Percentiles rank a stretch among this genome's conserved stretches.
These are phyloP conservation scores for Mortierella sp. DNA, from an alignment of 371 early-diverging fungal species.

Conservation along the genomic window DNA sequence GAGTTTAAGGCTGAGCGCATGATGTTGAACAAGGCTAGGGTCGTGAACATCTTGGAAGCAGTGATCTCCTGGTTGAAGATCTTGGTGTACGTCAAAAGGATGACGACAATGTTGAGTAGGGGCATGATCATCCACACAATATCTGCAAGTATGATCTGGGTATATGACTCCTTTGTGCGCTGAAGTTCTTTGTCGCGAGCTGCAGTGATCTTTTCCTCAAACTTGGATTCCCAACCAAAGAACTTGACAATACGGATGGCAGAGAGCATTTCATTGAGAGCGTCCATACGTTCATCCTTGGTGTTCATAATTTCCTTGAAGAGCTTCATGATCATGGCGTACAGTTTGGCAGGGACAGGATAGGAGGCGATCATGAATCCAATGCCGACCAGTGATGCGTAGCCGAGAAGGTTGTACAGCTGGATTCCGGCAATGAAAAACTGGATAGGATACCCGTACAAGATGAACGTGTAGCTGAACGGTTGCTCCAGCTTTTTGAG, in stretches of 20 bases:
- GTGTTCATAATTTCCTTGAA: constrained; percentile 66
- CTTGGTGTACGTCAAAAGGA: constrained; percentile 64
- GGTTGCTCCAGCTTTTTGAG: constrained; percentile 63
- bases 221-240: constrained; percentile 84
- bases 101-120: constrained; percentile 63
- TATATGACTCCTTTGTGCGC: constrained; percentile 55
- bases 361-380: constrained; percentile 66
- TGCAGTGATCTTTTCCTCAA: constrained; percentile 61
- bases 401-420: constrained; percentile 72
- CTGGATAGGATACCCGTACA: constrained; percentile 70
- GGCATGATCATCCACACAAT: constrained; percentile 61
- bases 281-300: constrained; percentile 72
- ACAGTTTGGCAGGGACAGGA: constrained; percentile 66
- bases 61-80: constrained; percentile 62
- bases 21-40: constrained; percentile 71
- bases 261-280: constrained; percentile 68
- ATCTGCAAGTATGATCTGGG: constrained; percentile 35
- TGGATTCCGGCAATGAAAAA: constrained; percentile 67
- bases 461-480: constrained; percentile 63
- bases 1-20: constrained; percentile 76
- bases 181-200: constrained; percentile 63
- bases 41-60: constrained; percentile 71
- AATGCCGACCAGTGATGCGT: constrained; percentile 73
- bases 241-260: constrained; percentile 85
- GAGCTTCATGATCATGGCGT: constrained; percentile 60